phyloP scores from a whole-genome alignment of 495 filamentous ascomycete genomes.

The Penicillium manginii region DNA sequence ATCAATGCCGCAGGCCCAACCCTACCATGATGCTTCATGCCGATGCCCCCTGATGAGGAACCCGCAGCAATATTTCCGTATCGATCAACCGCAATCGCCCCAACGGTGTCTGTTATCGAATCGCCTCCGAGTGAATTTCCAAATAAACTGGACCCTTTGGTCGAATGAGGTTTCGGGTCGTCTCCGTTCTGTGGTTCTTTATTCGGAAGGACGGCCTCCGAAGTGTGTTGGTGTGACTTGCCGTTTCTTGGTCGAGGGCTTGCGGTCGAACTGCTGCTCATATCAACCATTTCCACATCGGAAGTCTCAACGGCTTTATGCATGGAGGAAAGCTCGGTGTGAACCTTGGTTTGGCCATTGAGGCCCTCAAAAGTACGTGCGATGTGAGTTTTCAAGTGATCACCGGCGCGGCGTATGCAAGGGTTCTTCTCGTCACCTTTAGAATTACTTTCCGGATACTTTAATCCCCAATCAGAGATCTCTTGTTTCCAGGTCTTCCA shows the following conservation, averaged over 20 bases:
- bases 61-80: constrained; percentile 89
- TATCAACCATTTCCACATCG: neutral
- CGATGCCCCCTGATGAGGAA: constrained; percentile 98
- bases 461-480: constrained; percentile 52
- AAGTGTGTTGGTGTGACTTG: neutral
- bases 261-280: neutral
- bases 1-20: constrained; percentile 91
- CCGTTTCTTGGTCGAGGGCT: neutral
- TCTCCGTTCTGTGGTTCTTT: neutral
- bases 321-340: neutral
- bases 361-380: neutral
- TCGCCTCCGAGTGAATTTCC: constrained; percentile 32
- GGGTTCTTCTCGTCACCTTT: neutral
- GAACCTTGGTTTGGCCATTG: neutral
- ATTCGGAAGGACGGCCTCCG: neutral
- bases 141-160: neutral
- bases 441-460: neutral
- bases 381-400: constrained; percentile 6
- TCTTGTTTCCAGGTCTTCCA: constrained; percentile 79
- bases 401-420: neutral
- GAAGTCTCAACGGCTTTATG: neutral
- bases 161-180: neutral
- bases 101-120: constrained; percentile 86
- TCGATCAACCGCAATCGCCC: constrained; percentile 87
- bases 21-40: constrained; percentile 93